Evolutionary conservation across 768 basidiomycete genomes (phyloP), one percentile per base, ranked within the genome.

Genomic region (Paxillus involutus): DNA sequence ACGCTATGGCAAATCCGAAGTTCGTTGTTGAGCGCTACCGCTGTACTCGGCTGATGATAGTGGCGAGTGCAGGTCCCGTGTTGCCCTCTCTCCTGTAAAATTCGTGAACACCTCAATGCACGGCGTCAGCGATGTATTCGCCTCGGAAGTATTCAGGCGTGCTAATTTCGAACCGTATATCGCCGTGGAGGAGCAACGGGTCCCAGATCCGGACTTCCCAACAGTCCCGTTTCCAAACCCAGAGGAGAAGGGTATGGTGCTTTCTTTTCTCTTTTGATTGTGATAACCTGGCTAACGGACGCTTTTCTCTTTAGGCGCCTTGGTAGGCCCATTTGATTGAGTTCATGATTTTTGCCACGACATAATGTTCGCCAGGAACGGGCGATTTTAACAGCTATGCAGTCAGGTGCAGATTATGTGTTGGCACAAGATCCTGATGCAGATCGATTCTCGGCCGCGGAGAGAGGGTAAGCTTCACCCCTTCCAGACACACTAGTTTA

Each of bases 51-150:
- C 40, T 56, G 17, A 36, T 51, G 44, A 41, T n/a, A 19, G 8
- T 13, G 42, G n/a, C 13, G 4, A 12, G n/a, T 12, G 17, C 39
- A 68, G 67, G 49, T 45, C 58, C 45, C 39, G n/a, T 16, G 44
- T 46, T 11, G 41, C 30, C 17, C 26, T 12, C 32, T 24, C 53
- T 17, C 29, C 71, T 5, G 53, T 86, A 56, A 81, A 76, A 59
- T 91, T 94, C 59, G 88, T 91, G 17, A 91, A 92, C 64, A 95
- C 94, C 0, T 88, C 92, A 0, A 86, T 95, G 88, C 93, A 95
- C 61, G 93, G 93, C 0, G 93, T 95, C 49, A 85, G 91, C 59
- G 80, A 93, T 66, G 69, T 75, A 5, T 87, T 88, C 60, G 76
- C 83, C 39, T 70, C 68, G 8, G 67, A 74, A 47, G 86, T 83